A percentile compares a stretch with the other conserved stretches of the same genome.
Conservation (phyloP, 805 yeast genomes). For the Pichia heedii region DNA sequence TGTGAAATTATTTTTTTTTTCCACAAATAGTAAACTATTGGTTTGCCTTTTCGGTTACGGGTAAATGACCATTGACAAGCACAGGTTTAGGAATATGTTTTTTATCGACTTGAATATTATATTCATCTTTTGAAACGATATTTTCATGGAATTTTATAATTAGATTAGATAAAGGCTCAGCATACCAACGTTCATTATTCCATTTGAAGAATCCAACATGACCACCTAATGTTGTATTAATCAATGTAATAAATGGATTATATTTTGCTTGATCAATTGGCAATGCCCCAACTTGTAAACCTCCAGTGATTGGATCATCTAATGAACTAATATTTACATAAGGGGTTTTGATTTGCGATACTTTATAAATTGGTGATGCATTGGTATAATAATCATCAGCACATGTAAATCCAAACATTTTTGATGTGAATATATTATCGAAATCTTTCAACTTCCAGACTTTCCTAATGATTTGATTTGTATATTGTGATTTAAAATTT, state of each 20-base stretch:
- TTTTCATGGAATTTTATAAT: slow-evolving; percentile 16
- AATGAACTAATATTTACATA: slow-evolving; percentile 50
- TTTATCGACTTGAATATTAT: slow-evolving; percentile 7
- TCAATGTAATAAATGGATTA: slow-evolving; percentile 53
- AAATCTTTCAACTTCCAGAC: slow-evolving; percentile 39
- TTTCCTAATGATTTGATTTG: slow-evolving; percentile 12
- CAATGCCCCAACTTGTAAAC: slow-evolving; percentile 27
- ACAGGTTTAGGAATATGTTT: slow-evolving; percentile 4
- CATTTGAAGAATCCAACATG: slow-evolving; percentile 72
- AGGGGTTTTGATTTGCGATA: slow-evolving; percentile 52
- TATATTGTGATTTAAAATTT: slow-evolving; percentile 16
- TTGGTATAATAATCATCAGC: slow-evolving; percentile 57
- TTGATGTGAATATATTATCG: slow-evolving; percentile 58
- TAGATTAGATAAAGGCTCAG: slow-evolving; percentile 40
- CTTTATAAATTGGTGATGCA: slow-evolving; percentile 48
- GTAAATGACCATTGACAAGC: slow-evolving; percentile 7
- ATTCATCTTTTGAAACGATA: slow-evolving; percentile 7
- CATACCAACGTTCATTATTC: slow-evolving; percentile 59
- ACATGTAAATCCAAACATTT: slow-evolving; percentile 54
- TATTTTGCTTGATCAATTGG: slow-evolving; percentile 42
- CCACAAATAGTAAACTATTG: too few species aligned
- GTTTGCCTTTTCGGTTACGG: background rate
- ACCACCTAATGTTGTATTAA: slow-evolving; percentile 65
- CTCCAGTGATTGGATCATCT: slow-evolving; percentile 71
- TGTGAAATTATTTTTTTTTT: too few species aligned